phyloP scores from a whole-genome alignment of 148 eudicot species.

The Vaccinium vitisidaea region DNA sequence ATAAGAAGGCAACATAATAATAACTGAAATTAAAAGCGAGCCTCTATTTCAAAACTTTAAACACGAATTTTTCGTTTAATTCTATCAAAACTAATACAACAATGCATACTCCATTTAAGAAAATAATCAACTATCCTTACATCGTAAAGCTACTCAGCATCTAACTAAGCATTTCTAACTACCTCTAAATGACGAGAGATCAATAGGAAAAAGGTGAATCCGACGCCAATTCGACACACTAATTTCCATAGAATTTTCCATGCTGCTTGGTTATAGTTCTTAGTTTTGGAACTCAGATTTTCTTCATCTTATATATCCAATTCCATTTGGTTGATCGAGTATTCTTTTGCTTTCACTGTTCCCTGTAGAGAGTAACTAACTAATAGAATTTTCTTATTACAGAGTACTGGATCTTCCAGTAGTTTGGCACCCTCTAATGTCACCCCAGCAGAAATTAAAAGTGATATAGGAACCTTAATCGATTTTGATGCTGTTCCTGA shows the following conservation, averaged over 20 bases:
- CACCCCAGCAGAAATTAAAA: slow-evolving; percentile 57
- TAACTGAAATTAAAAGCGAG: not conserved
- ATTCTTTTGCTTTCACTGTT: not conserved
- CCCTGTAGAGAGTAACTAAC: not conserved
- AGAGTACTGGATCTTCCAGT: slow-evolving; percentile 90
- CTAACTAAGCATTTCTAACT: not conserved
- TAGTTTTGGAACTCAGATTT: not conserved
- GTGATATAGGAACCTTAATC: slow-evolving; percentile 56
- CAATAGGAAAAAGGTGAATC: not conserved
- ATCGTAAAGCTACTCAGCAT: too few relatives aligned
- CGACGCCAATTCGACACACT: not conserved
- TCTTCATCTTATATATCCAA: not conserved
- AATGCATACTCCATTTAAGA: not conserved
- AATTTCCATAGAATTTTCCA: not conserved
- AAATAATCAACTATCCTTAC: not conserved
- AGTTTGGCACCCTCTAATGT: slow-evolving; percentile 82
- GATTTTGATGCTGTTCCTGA: slow-evolving; percentile 84
- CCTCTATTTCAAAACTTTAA: not conserved
- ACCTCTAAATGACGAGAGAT: not conserved
- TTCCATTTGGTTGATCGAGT: not conserved
- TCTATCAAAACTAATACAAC: not conserved
- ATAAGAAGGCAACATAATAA: not conserved
- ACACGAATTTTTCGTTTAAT: not conserved
- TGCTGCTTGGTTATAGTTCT: not conserved
- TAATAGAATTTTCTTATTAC: slow-evolving; percentile 24